Evolutionary conservation across 1,284 basidiomycete genomes (phyloP).

Genomic region (Cutaneotrichosporon sp.): DNA sequence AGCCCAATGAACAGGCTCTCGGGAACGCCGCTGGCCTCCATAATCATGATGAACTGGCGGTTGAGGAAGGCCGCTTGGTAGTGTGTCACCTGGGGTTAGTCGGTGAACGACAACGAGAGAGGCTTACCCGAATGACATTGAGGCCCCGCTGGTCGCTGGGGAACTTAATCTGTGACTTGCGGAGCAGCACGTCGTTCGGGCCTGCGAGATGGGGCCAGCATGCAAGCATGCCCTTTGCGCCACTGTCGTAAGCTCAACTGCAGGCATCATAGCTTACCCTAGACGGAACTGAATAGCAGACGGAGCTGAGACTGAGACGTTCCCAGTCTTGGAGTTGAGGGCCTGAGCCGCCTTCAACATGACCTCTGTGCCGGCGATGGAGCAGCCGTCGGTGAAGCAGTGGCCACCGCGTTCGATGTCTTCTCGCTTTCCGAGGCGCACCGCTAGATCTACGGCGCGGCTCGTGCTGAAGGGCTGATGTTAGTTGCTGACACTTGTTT

Average conservation of each 20-base stretch:
- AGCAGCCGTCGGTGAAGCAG: slow-evolving; percentile 47
- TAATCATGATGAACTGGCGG: slow-evolving; percentile 48
- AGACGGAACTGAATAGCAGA: slow-evolving; percentile 48
- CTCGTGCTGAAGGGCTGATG: slow-evolving; percentile 39
- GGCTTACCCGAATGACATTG: slow-evolving; percentile 41
- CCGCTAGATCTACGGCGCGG: slow-evolving; percentile 31
- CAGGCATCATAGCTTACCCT: slow-evolving; percentile 25
- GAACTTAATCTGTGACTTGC: slow-evolving; percentile 46
- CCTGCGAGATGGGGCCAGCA: slow-evolving; percentile 37
- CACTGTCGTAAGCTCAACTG: slow-evolving; percentile 25
- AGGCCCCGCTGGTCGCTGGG: slow-evolving; percentile 31
- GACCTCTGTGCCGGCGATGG: slow-evolving; percentile 36
- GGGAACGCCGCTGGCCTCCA: slow-evolving; percentile 42
- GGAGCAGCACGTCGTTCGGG: slow-evolving; percentile 33
- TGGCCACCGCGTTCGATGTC: slow-evolving; percentile 25
- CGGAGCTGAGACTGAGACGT: too few species aligned
- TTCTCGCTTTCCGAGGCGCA: background rate
- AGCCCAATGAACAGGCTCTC: slow-evolving; percentile 34
- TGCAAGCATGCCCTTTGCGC: slow-evolving; percentile 46
- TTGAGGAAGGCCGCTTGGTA: slow-evolving; percentile 47
- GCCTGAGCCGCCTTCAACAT: slow-evolving; percentile 37
- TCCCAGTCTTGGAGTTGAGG: slow-evolving; percentile 28
- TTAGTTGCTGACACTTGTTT: background rate
- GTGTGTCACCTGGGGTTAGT: slow-evolving; percentile 35
- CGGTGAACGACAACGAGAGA: background rate